Evolutionary conservation across 345 rosid genomes (phyloP).

Genomic region (Citrus medica): DNA sequence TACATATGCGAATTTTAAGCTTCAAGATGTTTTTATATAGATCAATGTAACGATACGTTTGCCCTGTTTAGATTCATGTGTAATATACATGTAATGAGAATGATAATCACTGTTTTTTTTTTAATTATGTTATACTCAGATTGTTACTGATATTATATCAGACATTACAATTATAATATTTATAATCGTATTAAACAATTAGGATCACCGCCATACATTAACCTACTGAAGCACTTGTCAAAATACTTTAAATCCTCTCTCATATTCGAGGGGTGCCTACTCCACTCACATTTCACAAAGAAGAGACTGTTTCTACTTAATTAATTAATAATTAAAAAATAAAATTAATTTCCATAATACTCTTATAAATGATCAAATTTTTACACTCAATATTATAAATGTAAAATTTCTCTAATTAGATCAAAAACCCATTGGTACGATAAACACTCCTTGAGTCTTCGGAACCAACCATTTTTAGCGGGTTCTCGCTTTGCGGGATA

Average conservation of each 20-base stretch:
- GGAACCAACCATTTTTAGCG: not conserved
- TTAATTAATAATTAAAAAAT: no score
- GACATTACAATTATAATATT: no score
- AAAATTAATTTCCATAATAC: accelerated
- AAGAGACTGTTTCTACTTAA: accelerated
- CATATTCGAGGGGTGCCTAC: no score
- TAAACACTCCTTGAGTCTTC: not conserved
- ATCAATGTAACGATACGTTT: no score
- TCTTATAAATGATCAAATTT: accelerated
- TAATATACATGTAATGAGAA: no score
- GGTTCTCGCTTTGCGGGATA: not conserved
- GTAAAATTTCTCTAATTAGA: accelerated
- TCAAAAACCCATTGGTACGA: accelerated
- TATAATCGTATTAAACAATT: no score
- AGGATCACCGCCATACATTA: accelerated
- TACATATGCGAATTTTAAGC: not conserved
- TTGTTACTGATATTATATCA: no score
- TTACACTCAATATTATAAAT: no score
- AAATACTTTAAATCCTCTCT: no score
- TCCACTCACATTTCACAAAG: accelerated
- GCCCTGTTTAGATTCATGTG: no score
- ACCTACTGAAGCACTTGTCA: accelerated
- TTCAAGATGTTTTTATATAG: no score
- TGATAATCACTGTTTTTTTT: no score
- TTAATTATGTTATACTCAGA: accelerated